A percentile compares a stretch with the other conserved stretches of the same genome.
Evolutionary conservation across 352 stramenopile species (phyloP).

Genomic region (Phytophthora crassamura): DNA sequence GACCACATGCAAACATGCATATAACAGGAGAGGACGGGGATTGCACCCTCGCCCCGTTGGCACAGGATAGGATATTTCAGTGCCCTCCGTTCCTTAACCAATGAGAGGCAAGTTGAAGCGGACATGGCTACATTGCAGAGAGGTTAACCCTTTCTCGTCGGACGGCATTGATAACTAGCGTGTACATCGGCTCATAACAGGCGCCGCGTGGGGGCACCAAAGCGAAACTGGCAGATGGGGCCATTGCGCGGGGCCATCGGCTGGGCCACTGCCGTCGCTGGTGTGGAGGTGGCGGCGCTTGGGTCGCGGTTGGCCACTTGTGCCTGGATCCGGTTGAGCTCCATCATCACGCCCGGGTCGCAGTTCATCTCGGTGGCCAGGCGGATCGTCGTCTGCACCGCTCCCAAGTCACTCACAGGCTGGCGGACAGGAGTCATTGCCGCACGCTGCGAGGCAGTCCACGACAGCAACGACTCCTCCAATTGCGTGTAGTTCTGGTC

Average conservation of each 20-base stretch:
- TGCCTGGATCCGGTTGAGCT: conserved; percentile 63
- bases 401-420: conserved; percentile 53
- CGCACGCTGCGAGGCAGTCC: conserved; percentile 47
- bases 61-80: too few relatives aligned
- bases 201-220: conserved; percentile 44
- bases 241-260: conserved; percentile 27
- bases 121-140: too few relatives aligned
- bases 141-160: too few relatives aligned
- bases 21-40: too few relatives aligned
- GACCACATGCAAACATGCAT: too few relatives aligned
- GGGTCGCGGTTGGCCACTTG: conserved; percentile 43
- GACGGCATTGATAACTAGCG: too few relatives aligned
- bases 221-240: conserved; percentile 67
- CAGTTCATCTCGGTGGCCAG: conserved; percentile 74
- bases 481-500: conserved; percentile 39
- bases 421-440: conserved; percentile 24
- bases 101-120: too few relatives aligned
- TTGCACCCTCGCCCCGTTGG: too few relatives aligned
- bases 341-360: conserved; percentile 54
- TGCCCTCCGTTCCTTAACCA: too few relatives aligned
- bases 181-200: conserved; percentile 22
- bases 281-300: conserved; percentile 15
- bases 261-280: conserved; percentile 7
- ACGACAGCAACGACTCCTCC: conserved; percentile 57
- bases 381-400: conserved; percentile 68